These are phyloP conservation scores for Arctium lappa DNA, from an alignment of 129 eudicot species.

Conservation along the genomic window DNA sequence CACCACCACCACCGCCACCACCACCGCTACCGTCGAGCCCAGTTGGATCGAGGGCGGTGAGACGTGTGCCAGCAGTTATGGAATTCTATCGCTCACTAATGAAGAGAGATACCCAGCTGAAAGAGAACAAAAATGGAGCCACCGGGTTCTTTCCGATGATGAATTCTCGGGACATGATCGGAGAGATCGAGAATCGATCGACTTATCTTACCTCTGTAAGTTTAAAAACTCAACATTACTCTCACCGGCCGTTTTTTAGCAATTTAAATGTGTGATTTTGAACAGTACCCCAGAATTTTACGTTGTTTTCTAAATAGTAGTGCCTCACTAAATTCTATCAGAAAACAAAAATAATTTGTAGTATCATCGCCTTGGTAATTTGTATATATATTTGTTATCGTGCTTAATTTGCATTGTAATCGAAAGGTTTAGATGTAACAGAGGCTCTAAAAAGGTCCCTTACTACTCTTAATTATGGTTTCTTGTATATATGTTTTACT, in stretches of 20 bases:
- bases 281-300: no score
- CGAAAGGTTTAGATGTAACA: no score
- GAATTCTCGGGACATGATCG: slow-evolving; percentile 69
- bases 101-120: slow-evolving; percentile 50
- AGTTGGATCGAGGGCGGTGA: slow-evolving; percentile 49
- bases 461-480: not conserved
- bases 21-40: slow-evolving; percentile 62
- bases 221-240: not conserved
- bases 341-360: no score
- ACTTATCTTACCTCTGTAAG: slow-evolving; percentile 85
- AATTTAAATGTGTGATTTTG: no score
- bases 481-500: not conserved
- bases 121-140: slow-evolving; percentile 37
- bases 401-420: no score
- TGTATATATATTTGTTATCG: no score
- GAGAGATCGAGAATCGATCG: slow-evolving; percentile 91
- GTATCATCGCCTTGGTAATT: no score
- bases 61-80: slow-evolving; percentile 82
- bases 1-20: slow-evolving; percentile 84
- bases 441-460: no score
- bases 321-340: no score
- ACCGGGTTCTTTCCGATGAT: slow-evolving; percentile 27
- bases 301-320: no score
- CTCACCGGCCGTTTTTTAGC: no score
- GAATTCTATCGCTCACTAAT: slow-evolving; percentile 78